Base-by-base conservation (phyloP, 352 stramenopile species). In the Pelagophyceae sp. region DNA sequence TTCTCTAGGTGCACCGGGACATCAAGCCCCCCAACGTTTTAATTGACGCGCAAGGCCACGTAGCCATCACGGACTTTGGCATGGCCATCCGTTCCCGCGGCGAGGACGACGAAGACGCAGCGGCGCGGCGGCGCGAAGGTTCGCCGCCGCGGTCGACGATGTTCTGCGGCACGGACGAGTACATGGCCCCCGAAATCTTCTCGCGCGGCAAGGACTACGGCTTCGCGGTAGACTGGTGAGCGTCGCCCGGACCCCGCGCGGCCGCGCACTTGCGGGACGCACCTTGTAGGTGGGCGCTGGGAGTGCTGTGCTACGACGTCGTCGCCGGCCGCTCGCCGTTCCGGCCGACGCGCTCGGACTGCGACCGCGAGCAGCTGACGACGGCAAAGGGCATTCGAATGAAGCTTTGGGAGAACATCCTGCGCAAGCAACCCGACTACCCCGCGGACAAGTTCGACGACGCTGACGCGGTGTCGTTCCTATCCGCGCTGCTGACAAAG, bases 281-380 rank as follows among this genome's bases (percentile, higher is more conserved):
- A n/a, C n/a, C n/a, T n/a, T n/a, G n/a, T n/a, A n/a, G n/a, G n/a
- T 95, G 90, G 90, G 89, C 89, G 2, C 77, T 94, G 17, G 90
- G 90, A 63, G 85, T 93, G 5, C 90, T 94, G 87, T 85, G 93
- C 60, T 94, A 93, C 80, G 90, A 95, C 81, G 92, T 94, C 85
- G 90, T 95, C 38, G 87, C 92, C 45, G 90, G 90, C 29, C 87
- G 86, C 50, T 91, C 89, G 63, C 90, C 90, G 72, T 95, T 95
- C 82, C 11, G 54, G 11, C 45, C 45, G 54, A n/a, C 11, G 54
- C 3, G n/a, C 29, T 3, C 6, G 15, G 61, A 38, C n/a, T 31
- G 61, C 11, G 6, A 27, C 29, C 61, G 61, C 15, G 61, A 71
- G 6, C 17, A 19, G 3, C 29, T 71, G n/a, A 1, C 6, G n/a